Evolutionary conservation across 768 basidiomycete species (phyloP).

Genomic region (Boletus insuetus): DNA sequence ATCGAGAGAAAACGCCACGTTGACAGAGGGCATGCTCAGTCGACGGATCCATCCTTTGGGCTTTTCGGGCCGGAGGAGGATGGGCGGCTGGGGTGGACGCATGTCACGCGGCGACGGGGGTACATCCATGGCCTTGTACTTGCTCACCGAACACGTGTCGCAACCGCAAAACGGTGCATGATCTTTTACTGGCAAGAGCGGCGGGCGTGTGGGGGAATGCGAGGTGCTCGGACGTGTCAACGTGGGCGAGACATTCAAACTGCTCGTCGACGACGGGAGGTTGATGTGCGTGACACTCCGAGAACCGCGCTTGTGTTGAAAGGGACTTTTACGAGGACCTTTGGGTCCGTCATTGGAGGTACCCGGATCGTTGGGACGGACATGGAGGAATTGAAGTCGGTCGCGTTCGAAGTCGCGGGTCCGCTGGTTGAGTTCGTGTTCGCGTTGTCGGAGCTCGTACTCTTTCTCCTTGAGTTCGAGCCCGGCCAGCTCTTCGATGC

Average conservation of each 20-base stretch:
- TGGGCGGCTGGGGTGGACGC: conserved; percentile 43
- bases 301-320: conserved; percentile 30
- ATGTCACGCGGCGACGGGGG: conserved; percentile 32
- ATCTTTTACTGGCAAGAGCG: conserved; percentile 28
- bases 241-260: not conserved
- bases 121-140: conserved; percentile 43
- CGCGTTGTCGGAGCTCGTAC: conserved; percentile 47
- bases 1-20: conserved; percentile 58
- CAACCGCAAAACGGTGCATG: conserved; percentile 71
- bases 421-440: conserved; percentile 52
- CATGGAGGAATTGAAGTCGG: conserved; percentile 39
- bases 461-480: conserved; percentile 57
- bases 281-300: conserved; percentile 29
- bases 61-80: conserved; percentile 50
- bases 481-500: conserved; percentile 50
- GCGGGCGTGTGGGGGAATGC: conserved; percentile 30
- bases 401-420: conserved; percentile 59
- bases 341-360: conserved; percentile 31
- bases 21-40: conserved; percentile 72
- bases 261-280: conserved; percentile 15
- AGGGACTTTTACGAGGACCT: conserved; percentile 22
- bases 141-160: conserved; percentile 56
- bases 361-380: conserved; percentile 25
- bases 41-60: conserved; percentile 74
- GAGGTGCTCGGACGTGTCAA: conserved; percentile 20